These are phyloP conservation scores for Citrullus colocynthis DNA, from an alignment of 306 rosid genomes.

Conservation along the genomic window DNA sequence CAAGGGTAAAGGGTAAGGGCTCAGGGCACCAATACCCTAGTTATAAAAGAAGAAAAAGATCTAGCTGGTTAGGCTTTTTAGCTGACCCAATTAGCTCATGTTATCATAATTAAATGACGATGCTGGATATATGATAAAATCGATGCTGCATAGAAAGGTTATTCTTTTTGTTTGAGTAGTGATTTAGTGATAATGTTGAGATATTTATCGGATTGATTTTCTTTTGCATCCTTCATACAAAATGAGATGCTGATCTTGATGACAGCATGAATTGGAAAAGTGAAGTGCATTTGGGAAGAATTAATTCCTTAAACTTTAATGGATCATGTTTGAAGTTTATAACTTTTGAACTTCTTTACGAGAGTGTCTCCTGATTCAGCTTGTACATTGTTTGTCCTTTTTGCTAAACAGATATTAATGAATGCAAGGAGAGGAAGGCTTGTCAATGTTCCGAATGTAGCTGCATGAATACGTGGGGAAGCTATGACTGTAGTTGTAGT, in stretches of 20 bases:
- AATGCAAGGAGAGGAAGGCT: conserved; percentile 81
- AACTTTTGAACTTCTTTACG: background rate
- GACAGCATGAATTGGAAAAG: background rate
- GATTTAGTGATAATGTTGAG: background rate
- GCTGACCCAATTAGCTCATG: background rate
- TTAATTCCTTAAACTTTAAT: background rate
- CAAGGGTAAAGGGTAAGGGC: background rate
- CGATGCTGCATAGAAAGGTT: background rate
- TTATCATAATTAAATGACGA: background rate
- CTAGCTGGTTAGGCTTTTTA: background rate
- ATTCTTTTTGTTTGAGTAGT: background rate
- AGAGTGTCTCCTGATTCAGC: background rate
- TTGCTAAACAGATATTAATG: conserved; percentile 54
- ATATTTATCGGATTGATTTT: background rate
- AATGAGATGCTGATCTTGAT: background rate
- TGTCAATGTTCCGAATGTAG: conserved; percentile 93
- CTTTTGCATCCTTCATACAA: background rate
- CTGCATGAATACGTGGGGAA: conserved; percentile 97
- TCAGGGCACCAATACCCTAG: background rate
- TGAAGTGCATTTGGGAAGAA: background rate
- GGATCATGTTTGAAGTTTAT: background rate
- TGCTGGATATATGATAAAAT: background rate
- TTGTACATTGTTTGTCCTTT: background rate
- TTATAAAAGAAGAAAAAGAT: background rate
- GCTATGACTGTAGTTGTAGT: conserved; percentile 82